A percentile compares a stretch with the other conserved stretches of the same genome.
Evolutionary conservation across 2,329 filamentous ascomycete species (phyloP).

Genomic region (Ceratocystis cubensis): DNA sequence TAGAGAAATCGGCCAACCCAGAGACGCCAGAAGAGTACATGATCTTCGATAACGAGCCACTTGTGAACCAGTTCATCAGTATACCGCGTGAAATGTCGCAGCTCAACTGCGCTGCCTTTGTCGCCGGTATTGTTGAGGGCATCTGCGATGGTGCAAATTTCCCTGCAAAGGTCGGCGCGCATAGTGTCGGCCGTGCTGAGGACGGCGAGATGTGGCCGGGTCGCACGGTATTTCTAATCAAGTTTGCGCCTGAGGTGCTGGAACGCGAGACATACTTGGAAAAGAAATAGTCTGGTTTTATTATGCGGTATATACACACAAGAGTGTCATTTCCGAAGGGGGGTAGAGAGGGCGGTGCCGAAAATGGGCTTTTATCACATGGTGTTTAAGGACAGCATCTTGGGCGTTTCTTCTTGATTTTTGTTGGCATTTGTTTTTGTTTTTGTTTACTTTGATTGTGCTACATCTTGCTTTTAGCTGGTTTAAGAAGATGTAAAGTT

Average conservation of each 20-base stretch:
- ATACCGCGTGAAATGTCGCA: constrained; percentile 92
- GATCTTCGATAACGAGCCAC: constrained; percentile 95
- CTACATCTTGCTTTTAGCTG: not conserved
- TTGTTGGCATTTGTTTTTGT: constrained; percentile 6
- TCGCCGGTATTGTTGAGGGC: constrained; percentile 89
- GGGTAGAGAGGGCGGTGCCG: not conserved
- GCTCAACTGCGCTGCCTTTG: constrained; percentile 91
- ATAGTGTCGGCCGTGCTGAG: constrained; percentile 49
- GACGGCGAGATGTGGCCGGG: constrained; percentile 84
- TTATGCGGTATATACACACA: not conserved
- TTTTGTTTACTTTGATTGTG: constrained; percentile 4
- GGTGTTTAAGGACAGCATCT: constrained; percentile 8
- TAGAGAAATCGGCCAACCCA: constrained; percentile 75
- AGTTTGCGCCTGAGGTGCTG: constrained; percentile 81
- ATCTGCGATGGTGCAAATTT: constrained; percentile 90
- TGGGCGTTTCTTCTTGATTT: constrained; percentile 11
- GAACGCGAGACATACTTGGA: constrained; percentile 78
- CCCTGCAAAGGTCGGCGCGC: constrained; percentile 76
- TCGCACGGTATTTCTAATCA: constrained; percentile 89
- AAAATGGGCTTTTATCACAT: constrained; percentile 6
- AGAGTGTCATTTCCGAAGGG: not conserved
- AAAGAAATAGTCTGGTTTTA: constrained; percentile 33
- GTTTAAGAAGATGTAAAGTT: not conserved
- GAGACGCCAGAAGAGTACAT: constrained; percentile 91
- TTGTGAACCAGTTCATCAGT: constrained; percentile 88